Percentiles rank a stretch among this genome's conserved stretches.
These are phyloP conservation scores for Margaritispora aquatica DNA, from an alignment of 495 filamentous ascomycete species.

Conservation along the genomic window DNA sequence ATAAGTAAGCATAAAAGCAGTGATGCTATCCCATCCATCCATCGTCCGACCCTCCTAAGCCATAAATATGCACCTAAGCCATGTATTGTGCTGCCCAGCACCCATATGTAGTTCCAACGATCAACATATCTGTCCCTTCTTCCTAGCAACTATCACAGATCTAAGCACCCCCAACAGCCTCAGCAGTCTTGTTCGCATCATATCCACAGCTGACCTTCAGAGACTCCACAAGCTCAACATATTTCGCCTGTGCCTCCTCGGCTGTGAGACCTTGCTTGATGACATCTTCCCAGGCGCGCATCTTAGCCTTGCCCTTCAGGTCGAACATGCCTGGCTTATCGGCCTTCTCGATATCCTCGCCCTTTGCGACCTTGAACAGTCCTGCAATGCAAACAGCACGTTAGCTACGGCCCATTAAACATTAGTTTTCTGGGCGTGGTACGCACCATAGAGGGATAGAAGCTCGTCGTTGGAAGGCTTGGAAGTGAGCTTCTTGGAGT, in stretches of 20 bases:
- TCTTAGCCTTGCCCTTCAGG: constrained; percentile 72
- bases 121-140: too few species aligned
- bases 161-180: constrained; percentile 35
- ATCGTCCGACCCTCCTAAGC: too few species aligned
- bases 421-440: too few species aligned
- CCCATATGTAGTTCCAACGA: constrained; percentile 1
- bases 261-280: constrained; percentile 49
- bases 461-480: constrained; percentile 53
- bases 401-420: too few species aligned
- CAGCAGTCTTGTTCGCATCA: constrained; percentile 46
- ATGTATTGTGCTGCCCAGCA: background rate
- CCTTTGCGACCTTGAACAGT: constrained; percentile 46
- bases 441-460: constrained; percentile 32
- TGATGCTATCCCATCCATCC: background rate
- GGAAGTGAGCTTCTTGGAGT: constrained; percentile 56
- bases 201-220: constrained; percentile 65
- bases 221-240: constrained; percentile 62
- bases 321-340: constrained; percentile 43
- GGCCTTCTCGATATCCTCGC: constrained; percentile 39
- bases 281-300: constrained; percentile 63
- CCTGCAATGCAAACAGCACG: constrained; percentile 31
- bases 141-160: background rate
- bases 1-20: background rate
- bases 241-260: constrained; percentile 64
- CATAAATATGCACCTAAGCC: background rate